A percentile compares a stretch with the other conserved stretches of the same genome.
Evolutionary conservation across 176 grass and related monocot genomes (phyloP).

Genomic region (Themeda triandra): DNA sequence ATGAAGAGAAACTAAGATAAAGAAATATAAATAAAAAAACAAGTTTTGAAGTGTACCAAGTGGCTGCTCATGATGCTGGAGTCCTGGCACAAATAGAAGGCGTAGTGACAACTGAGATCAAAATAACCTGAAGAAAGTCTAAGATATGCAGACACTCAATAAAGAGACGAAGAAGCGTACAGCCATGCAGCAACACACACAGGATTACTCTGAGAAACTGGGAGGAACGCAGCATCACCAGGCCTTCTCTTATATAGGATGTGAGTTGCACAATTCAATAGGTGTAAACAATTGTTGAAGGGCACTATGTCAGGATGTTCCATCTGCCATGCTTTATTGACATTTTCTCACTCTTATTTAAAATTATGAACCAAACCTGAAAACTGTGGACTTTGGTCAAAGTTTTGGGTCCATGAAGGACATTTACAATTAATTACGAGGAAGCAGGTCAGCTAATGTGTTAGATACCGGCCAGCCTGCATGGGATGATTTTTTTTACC

Average conservation of each 20-base stretch:
- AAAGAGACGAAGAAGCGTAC: neutral
- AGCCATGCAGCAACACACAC: neutral
- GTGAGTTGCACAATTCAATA: neutral
- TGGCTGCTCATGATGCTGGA: no score
- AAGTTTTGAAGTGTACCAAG: no score
- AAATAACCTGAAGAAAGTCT: no score
- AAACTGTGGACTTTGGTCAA: neutral
- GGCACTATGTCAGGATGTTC: neutral
- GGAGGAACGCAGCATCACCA: neutral
- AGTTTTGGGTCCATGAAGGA: neutral
- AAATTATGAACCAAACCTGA: neutral
- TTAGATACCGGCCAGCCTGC: no score
- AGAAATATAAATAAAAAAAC: neutral
- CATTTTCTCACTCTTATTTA: neutral
- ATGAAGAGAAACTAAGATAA: neutral
- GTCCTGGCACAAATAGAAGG: no score
- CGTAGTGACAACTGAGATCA: no score
- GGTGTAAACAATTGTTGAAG: neutral
- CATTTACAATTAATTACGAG: neutral
- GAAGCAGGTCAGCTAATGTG: neutral
- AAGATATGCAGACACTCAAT: neutral
- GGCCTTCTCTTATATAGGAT: neutral
- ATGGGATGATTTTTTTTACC: no score
- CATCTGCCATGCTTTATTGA: neutral
- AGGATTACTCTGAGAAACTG: neutral